Evolutionary conservation across 768 basidiomycete species (phyloP).

Genomic region (Pleurotus giganteus): DNA sequence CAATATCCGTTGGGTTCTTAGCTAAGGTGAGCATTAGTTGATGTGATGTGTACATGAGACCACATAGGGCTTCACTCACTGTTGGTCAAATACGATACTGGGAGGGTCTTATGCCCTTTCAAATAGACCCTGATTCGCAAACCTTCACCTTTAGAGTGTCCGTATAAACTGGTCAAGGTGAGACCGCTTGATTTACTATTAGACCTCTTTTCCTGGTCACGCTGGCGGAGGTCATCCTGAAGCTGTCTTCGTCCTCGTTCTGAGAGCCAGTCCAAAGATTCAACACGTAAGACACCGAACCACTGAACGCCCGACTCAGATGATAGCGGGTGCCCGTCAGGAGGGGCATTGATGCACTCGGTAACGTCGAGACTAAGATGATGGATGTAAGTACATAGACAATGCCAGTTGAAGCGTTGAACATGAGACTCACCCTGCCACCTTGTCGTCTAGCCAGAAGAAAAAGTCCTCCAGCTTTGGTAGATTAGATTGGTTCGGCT

Average conservation of each 20-base stretch:
- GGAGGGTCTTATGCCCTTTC: constrained; percentile 36
- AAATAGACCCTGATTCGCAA: constrained; percentile 39
- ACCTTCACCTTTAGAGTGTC: constrained; percentile 15
- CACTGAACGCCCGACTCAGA: constrained; percentile 38
- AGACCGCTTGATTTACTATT: constrained; percentile 21
- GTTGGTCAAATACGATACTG: constrained; percentile 32
- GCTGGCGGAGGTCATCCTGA: constrained; percentile 40
- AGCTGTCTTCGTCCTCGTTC: constrained; percentile 38
- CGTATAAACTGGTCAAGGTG: constrained; percentile 36
- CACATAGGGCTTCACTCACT: constrained; percentile 22
- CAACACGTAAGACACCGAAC: constrained; percentile 49
- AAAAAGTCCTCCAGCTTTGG: background rate
- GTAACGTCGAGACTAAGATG: constrained; percentile 44
- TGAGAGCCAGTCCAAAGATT: constrained; percentile 48
- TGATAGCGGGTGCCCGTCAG: constrained; percentile 16
- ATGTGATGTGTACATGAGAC: background rate
- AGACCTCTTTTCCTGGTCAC: constrained; percentile 27
- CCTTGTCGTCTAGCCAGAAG: background rate
- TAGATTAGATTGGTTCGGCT: background rate
- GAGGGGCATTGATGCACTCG: constrained; percentile 33
- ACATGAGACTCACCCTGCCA: constrained; percentile 8
- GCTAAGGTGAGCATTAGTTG: background rate
- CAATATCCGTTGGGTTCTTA: background rate
- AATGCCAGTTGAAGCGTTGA: background rate
- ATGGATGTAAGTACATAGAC: background rate